Percentiles rank a stretch among this genome's conserved stretches.
Conservation (phyloP, 306 rosid species). For the Clitoria ternatea region DNA sequence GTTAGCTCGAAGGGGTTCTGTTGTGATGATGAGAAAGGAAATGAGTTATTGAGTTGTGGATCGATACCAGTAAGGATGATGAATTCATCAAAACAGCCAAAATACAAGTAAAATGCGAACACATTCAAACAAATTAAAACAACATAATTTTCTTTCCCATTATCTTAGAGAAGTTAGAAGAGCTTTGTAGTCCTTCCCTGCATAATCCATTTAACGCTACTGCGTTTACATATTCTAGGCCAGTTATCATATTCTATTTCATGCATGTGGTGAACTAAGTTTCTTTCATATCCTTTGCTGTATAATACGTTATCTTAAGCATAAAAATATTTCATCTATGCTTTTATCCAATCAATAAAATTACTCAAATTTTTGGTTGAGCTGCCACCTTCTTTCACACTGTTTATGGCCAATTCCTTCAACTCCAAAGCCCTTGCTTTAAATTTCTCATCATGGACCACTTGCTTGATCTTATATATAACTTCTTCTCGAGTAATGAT, state of each 20-base stretch:
- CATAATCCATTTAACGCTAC: no score
- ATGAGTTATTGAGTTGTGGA: no score
- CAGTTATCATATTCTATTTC: no score
- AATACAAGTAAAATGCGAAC: neutral
- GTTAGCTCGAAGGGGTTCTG: no score
- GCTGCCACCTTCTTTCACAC: conserved; percentile 18
- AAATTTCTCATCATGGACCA: conserved; percentile 6
- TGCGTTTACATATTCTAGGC: no score
- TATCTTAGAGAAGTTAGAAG: no score
- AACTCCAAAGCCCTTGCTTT: conserved; percentile 6
- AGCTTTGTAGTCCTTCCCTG: neutral
- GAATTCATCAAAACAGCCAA: no score
- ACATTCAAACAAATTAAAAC: neutral
- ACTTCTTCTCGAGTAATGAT: conserved; percentile 12
- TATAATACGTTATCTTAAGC: neutral
- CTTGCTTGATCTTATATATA: neutral
- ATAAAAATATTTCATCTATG: neutral
- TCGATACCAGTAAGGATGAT: no score
- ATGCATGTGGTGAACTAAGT: neutral
- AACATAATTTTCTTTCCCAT: no score
- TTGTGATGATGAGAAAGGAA: no score
- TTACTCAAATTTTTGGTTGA: conserved; percentile 14
- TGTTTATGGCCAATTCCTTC: neutral
- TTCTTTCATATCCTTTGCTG: no score
- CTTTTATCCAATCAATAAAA: conserved; percentile 26